A percentile compares a stretch with the other conserved stretches of the same genome.
Evolutionary conservation across 1,284 basidiomycete genomes (phyloP).

Genomic region (Trichosporon sp.): DNA sequence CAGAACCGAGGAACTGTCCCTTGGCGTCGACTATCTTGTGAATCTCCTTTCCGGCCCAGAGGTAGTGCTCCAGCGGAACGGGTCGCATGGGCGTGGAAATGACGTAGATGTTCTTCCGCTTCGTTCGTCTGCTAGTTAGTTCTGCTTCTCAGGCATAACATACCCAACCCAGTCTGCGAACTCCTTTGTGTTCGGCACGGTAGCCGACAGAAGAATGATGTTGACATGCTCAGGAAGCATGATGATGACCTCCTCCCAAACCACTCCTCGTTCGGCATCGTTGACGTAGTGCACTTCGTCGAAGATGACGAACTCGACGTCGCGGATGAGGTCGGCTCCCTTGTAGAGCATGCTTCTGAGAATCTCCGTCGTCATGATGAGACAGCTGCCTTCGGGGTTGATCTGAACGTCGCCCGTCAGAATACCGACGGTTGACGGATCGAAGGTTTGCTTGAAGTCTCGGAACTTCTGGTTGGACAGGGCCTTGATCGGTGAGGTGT

Average conservation of each 20-base stretch:
- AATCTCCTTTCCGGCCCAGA: conserved; percentile 87
- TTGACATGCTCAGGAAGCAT: conserved; percentile 96
- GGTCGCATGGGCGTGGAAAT: conserved; percentile 95
- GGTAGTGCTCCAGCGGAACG: conserved; percentile 93
- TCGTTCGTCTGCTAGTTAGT: conserved; percentile 68
- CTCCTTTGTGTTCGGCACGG: conserved; percentile 96
- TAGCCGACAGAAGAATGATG: conserved; percentile 94
- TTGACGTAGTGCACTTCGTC: conserved; percentile 99
- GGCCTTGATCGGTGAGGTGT: conserved; percentile 98
- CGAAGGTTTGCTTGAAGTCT: conserved; percentile 97
- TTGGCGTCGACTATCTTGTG: conserved; percentile 88
- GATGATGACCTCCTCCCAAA: conserved; percentile 99
- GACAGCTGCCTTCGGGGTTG: conserved; percentile 93
- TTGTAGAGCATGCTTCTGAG: conserved; percentile 97
- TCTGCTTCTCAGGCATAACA: conserved; percentile 37
- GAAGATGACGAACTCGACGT: conserved; percentile 99
- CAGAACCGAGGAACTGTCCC: conserved; percentile 69
- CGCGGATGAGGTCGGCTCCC: conserved; percentile 94
- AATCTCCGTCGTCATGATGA: conserved; percentile 99
- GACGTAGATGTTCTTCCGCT: conserved; percentile 99
- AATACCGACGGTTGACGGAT: conserved; percentile 87
- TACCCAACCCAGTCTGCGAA: conserved; percentile 99
- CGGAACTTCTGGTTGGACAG: conserved; percentile 98
- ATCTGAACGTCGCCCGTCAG: conserved; percentile 99
- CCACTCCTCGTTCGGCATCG: conserved; percentile 96